A percentile compares a stretch with the other conserved stretches of the same genome.
Conservation (phyloP, 441 rosid genomes). For the Sinapis alba region DNA sequence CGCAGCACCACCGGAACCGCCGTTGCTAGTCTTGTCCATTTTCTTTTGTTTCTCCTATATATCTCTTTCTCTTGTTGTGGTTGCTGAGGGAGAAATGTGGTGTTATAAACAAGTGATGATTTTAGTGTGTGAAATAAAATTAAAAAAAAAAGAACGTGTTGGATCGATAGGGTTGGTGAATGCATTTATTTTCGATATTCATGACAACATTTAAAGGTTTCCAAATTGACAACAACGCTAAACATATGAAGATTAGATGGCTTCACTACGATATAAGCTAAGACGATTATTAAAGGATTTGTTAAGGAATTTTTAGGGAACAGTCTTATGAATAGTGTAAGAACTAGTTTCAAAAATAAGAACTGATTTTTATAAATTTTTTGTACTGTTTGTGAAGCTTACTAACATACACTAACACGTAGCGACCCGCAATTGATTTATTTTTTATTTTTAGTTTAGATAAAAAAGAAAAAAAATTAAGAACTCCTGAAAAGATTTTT, state of each 20-base stretch:
- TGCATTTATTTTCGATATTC: conserved; percentile 47
- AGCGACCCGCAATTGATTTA: too few relatives aligned
- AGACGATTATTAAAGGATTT: too few relatives aligned
- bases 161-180: conserved; percentile 28
- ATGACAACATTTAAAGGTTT: conserved; percentile 30
- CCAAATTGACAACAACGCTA: neutral
- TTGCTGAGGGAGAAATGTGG: conserved; percentile 1
- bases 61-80: conserved; percentile 6
- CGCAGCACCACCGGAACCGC: conserved; percentile 17
- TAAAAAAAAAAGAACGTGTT: neutral
- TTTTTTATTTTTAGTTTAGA: too few relatives aligned
- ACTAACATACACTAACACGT: too few relatives aligned
- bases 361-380: too few relatives aligned
- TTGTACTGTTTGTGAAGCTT: too few relatives aligned
- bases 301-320: too few relatives aligned
- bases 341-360: too few relatives aligned
- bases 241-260: neutral
- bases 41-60: neutral
- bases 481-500: too few relatives aligned
- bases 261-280: conserved; percentile 3
- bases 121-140: conserved; percentile 25
- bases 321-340: too few relatives aligned
- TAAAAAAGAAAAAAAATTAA: too few relatives aligned
- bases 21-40: conserved; percentile 24
- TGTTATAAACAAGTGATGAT: conserved; percentile 23